phyloP scores from a whole-genome alignment of 805 yeast species.

The Saturnispora halmiae region DNA sequence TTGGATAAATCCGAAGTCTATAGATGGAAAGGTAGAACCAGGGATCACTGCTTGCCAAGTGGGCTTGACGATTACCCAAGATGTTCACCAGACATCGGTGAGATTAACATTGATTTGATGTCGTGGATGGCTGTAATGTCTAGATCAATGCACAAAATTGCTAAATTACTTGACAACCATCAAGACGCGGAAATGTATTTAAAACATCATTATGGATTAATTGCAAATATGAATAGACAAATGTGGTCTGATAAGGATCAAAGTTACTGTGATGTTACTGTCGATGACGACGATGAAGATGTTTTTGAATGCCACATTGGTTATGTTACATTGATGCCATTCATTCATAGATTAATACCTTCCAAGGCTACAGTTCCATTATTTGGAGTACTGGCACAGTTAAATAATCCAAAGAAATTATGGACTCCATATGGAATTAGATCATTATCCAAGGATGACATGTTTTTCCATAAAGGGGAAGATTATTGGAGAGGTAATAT shows the following conservation, averaged over 20 bases:
- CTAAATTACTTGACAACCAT: conserved; percentile 46
- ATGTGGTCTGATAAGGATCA: conserved; percentile 71
- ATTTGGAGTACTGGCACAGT: conserved; percentile 41
- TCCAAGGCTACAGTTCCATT: conserved; percentile 37
- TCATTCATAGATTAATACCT: conserved; percentile 58
- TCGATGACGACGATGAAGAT: conserved; percentile 64
- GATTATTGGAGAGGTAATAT: conserved; percentile 94
- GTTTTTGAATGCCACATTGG: conserved; percentile 79
- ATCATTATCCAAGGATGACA: conserved; percentile 63
- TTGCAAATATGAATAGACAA: conserved; percentile 54
- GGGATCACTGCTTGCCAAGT: conserved; percentile 77
- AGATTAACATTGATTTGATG: conserved; percentile 79
- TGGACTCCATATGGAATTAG: conserved; percentile 77
- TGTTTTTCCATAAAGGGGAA: conserved; percentile 64
- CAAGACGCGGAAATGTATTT: conserved; percentile 52
- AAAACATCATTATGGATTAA: conserved; percentile 45
- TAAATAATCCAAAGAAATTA: conserved; percentile 62
- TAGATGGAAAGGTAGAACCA: conserved; percentile 90
- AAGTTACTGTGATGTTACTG: conserved; percentile 75
- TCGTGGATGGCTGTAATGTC: conserved; percentile 96
- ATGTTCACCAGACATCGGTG: conserved; percentile 78
- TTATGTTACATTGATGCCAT: conserved; percentile 79
- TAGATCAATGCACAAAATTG: conserved; percentile 65
- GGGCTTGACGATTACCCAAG: conserved; percentile 96
- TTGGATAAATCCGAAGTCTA: conserved; percentile 54